These are phyloP conservation scores for Barnettozyma vustinii DNA, from an alignment of 805 yeast genomes.

Conservation along the genomic window DNA sequence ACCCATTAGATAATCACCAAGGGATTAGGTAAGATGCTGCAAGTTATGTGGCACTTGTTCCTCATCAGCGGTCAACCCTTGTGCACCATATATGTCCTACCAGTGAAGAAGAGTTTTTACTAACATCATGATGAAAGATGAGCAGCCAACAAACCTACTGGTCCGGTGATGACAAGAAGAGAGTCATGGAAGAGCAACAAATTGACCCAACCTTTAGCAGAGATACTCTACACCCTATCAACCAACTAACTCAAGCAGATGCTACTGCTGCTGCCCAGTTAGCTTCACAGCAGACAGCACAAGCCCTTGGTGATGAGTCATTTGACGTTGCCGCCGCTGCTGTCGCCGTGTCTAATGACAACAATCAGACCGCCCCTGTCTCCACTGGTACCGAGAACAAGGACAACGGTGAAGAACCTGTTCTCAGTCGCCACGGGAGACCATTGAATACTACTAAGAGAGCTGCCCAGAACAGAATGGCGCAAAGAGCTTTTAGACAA, in stretches of 20 bases:
- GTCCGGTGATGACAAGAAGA: conserved; percentile 16
- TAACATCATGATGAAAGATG: conserved; percentile 6
- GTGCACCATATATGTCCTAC: not conserved
- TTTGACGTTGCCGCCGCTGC: conserved; percentile 34
- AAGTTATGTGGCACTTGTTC: not conserved
- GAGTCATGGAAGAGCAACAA: conserved; percentile 22
- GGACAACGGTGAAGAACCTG: conserved; percentile 7
- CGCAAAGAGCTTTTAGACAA: conserved; percentile 87
- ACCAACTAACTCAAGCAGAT: conserved; percentile 13
- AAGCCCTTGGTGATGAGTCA: conserved; percentile 16
- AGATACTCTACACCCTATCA: conserved; percentile 16
- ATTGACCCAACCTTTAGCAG: conserved; percentile 28
- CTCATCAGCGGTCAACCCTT: not conserved
- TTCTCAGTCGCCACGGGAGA: conserved; percentile 22
- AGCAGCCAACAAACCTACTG: conserved; percentile 12
- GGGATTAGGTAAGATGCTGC: conserved; percentile 13
- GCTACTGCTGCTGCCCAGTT: conserved; percentile 6
- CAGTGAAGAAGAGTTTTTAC: not conserved
- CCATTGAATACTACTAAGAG: conserved; percentile 65
- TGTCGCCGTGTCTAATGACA: conserved; percentile 25
- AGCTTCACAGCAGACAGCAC: conserved; percentile 7
- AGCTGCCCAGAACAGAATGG: conserved; percentile 88
- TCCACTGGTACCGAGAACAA: not conserved
- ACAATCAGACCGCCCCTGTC: conserved; percentile 17
- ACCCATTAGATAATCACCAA: conserved; percentile 12